phyloP scores from a whole-genome alignment of 768 basidiomycete species.

The Sporobolomyces pararoseus region DNA sequence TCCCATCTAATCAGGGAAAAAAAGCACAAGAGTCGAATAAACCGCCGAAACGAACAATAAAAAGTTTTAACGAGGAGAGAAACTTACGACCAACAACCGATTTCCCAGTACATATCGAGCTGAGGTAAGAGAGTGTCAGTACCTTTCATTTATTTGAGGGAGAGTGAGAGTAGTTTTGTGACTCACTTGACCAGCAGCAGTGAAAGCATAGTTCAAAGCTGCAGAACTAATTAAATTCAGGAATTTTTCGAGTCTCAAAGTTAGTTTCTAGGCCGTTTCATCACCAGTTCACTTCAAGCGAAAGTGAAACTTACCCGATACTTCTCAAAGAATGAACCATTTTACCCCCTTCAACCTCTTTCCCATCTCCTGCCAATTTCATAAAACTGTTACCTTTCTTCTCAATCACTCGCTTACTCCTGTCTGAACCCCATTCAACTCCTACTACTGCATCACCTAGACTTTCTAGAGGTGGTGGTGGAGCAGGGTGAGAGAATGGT shows the following conservation, averaged over 20 bases:
- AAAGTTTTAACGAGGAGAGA: too few relatives aligned
- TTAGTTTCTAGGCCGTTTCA: too few relatives aligned
- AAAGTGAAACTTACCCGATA: constrained; percentile 59
- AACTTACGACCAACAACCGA: constrained; percentile 64
- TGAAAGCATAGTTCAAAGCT: constrained; percentile 73
- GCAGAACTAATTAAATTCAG: too few relatives aligned
- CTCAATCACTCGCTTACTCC: constrained; percentile 47
- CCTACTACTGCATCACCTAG: constrained; percentile 70
- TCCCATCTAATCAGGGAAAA: constrained; percentile 26
- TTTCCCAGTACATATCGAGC: constrained; percentile 59
- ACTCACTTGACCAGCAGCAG: constrained; percentile 65
- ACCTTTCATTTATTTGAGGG: background rate
- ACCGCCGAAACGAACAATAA: too few relatives aligned
- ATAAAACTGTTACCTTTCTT: constrained; percentile 58
- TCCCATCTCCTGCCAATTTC: constrained; percentile 67
- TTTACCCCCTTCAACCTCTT: constrained; percentile 63
- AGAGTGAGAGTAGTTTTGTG: background rate
- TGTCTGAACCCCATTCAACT: constrained; percentile 70
- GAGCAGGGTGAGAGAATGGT: constrained; percentile 56
- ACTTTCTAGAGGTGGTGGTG: constrained; percentile 62
- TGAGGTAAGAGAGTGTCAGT: background rate
- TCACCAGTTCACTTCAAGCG: too few relatives aligned
- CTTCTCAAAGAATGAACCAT: constrained; percentile 83
- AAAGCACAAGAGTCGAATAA: background rate
- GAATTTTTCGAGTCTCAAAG: too few relatives aligned